phyloP scores from a whole-genome alignment of 805 yeast genomes.

The Wickerhamomyces strasburgensis region DNA sequence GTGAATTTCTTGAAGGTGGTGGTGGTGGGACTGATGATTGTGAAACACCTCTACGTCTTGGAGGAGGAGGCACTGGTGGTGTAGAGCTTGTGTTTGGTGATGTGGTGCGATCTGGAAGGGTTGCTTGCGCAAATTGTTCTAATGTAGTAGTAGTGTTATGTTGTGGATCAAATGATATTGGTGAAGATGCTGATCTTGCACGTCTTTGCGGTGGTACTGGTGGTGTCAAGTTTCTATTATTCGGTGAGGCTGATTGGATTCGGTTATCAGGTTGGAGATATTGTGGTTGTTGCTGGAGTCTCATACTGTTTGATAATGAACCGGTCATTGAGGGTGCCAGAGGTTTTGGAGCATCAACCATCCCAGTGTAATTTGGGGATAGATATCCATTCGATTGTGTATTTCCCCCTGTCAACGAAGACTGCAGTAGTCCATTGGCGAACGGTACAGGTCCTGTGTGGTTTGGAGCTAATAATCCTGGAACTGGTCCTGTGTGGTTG shows the following conservation, averaged over 20 bases:
- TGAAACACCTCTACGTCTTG: slow-evolving; percentile 36
- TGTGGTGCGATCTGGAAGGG: slow-evolving; percentile 10
- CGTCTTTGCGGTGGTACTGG: slow-evolving; percentile 18
- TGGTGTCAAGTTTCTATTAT: slow-evolving; percentile 3
- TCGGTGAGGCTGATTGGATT: slow-evolving; percentile 7
- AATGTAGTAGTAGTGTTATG: too few relatives aligned
- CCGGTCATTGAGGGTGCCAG: slow-evolving; percentile 37
- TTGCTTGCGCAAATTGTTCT: slow-evolving; percentile 14
- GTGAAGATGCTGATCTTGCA: slow-evolving; percentile 21
- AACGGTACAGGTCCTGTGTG: slow-evolving; percentile 19
- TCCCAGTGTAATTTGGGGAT: slow-evolving; percentile 14
- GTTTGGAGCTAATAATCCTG: slow-evolving; percentile 15
- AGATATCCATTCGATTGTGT: slow-evolving; percentile 6
- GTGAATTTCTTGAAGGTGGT: slow-evolving; percentile 10
- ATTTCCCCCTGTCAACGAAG: slow-evolving; percentile 3
- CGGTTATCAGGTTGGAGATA: not conserved
- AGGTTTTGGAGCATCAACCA: slow-evolving; percentile 13
- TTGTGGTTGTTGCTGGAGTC: too few relatives aligned
- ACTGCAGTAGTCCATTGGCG: slow-evolving; percentile 20
- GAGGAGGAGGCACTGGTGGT: slow-evolving; percentile 30
- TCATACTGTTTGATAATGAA: slow-evolving; percentile 29
- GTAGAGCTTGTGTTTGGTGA: not conserved
- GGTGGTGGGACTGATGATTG: slow-evolving; percentile 24
- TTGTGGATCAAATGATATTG: slow-evolving; percentile 14
- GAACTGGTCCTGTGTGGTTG: slow-evolving; percentile 25